These are phyloP conservation scores for Lumnitzera littorea DNA, from an alignment of 345 rosid genomes.

Conservation along the genomic window DNA sequence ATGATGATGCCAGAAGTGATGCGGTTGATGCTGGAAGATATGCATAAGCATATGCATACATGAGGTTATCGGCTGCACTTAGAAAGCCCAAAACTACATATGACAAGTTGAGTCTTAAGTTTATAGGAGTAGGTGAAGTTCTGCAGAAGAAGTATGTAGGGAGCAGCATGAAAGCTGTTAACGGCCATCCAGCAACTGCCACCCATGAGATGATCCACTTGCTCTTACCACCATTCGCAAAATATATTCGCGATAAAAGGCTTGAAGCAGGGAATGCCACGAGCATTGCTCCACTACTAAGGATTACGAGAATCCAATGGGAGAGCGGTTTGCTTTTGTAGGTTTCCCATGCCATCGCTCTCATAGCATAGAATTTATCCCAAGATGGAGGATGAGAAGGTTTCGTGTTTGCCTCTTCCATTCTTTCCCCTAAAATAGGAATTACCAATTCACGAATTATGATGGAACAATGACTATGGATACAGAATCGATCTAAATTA, in stretches of 20 bases:
- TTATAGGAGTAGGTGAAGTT: slow-evolving; percentile 53
- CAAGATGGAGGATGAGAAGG: slow-evolving; percentile 19
- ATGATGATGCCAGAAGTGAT: slow-evolving; percentile 73
- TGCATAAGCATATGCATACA: slow-evolving; percentile 86
- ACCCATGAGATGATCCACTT: slow-evolving; percentile 95
- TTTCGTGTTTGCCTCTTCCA: slow-evolving; percentile 21
- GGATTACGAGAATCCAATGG: slow-evolving; percentile 60
- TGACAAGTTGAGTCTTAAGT: slow-evolving; percentile 39
- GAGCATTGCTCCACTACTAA: slow-evolving; percentile 55
- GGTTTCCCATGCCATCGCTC: slow-evolving; percentile 30
- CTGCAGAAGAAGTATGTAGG: slow-evolving; percentile 41
- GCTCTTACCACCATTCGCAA: slow-evolving; percentile 68
- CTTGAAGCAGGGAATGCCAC: slow-evolving; percentile 78
- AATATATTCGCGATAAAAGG: slow-evolving; percentile 67
- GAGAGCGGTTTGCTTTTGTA: slow-evolving; percentile 57
- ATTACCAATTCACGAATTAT: too few species aligned
- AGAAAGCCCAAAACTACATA: slow-evolving; percentile 56
- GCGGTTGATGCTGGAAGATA: slow-evolving; percentile 90
- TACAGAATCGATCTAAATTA: too few species aligned
- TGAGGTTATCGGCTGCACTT: slow-evolving; percentile 73
- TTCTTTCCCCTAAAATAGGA: slow-evolving; percentile 7
- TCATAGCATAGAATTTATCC: slow-evolving; percentile 21
- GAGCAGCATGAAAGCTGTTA: slow-evolving; percentile 48
- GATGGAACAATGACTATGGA: too few species aligned
- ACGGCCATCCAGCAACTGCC: slow-evolving; percentile 82